Conservation (phyloP, 2,329 filamentous ascomycete species). For the Aspergillus fumigatiaffinis region DNA sequence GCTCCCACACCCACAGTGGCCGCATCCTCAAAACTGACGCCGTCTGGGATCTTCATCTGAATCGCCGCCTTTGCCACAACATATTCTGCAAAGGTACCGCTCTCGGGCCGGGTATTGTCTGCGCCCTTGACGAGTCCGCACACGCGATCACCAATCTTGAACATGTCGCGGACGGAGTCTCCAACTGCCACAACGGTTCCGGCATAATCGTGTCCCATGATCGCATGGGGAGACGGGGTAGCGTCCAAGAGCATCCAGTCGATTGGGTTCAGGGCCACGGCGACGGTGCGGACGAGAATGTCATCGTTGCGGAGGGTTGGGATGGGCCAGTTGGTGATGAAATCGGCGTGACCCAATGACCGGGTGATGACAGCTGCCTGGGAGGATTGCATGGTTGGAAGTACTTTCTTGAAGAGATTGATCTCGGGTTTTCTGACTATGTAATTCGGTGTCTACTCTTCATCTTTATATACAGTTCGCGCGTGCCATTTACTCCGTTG, state of each 20-base stretch:
- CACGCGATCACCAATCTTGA: conserved; percentile 32
- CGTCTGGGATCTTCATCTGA: conserved; percentile 27
- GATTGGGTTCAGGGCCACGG: conserved; percentile 5
- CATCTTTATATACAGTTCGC: background rate
- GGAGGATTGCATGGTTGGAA: background rate
- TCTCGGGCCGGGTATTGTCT: conserved; percentile 20
- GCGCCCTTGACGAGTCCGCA: conserved; percentile 31
- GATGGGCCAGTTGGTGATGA: background rate
- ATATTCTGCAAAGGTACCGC: conserved; percentile 38
- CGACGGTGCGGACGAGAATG: background rate
- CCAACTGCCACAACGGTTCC: conserved; percentile 1
- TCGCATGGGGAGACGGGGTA: background rate
- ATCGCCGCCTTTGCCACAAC: conserved; percentile 25
- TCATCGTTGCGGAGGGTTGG: background rate
- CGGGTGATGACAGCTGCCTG: background rate
- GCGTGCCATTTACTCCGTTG: too few relatives aligned
- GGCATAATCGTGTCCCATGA: conserved; percentile 5
- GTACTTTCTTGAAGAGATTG: background rate
- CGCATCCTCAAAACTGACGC: conserved; percentile 27
- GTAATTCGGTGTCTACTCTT: background rate
- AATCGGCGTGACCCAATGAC: background rate
- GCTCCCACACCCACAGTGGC: conserved; percentile 30
- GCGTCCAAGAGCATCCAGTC: conserved; percentile 4
- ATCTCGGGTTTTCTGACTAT: background rate
- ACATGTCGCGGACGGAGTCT: background rate